Percentiles rank a stretch among this genome's conserved stretches.
These are phyloP conservation scores for Trichoderma gracile DNA, from an alignment of 2,329 filamentous ascomycete species.

Conservation along the genomic window DNA sequence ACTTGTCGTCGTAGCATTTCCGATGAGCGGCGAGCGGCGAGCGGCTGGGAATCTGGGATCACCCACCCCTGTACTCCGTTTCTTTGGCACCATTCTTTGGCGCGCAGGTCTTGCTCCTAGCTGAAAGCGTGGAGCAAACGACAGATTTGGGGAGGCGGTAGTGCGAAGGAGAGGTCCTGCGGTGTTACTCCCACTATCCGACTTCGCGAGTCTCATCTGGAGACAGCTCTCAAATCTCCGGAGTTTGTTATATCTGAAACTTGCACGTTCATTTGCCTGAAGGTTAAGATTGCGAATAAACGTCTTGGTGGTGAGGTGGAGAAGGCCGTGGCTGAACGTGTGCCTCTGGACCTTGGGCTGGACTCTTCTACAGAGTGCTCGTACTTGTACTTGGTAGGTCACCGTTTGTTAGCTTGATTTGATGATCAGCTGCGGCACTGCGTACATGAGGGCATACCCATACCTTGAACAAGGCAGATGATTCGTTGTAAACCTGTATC, in stretches of 20 bases:
- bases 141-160: not conserved
- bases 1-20: not conserved
- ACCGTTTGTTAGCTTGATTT: constrained; percentile 18
- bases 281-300: not conserved
- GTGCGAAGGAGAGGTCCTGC: too few relatives aligned
- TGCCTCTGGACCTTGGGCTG: not conserved
- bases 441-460: constrained; percentile 21
- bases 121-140: constrained; percentile 15
- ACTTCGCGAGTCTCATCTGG: not conserved
- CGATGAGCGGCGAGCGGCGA: constrained; percentile 11
- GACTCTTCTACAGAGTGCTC: not conserved
- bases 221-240: constrained; percentile 15
- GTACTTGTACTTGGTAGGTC: not conserved
- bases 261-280: not conserved
- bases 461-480: constrained; percentile 17
- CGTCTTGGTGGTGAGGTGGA: not conserved
- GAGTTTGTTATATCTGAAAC: not conserved
- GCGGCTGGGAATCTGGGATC: constrained; percentile 14
- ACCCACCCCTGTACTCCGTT: constrained; percentile 6
- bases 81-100: not conserved
- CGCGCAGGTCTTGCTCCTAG: constrained; percentile 10
- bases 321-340: not conserved
- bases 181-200: not conserved
- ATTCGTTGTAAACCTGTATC: constrained; percentile 18
- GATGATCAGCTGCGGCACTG: constrained; percentile 22